Conservation (phyloP, 495 filamentous ascomycete genomes). For the Aspergillus sclerotiicarbonarius region DNA sequence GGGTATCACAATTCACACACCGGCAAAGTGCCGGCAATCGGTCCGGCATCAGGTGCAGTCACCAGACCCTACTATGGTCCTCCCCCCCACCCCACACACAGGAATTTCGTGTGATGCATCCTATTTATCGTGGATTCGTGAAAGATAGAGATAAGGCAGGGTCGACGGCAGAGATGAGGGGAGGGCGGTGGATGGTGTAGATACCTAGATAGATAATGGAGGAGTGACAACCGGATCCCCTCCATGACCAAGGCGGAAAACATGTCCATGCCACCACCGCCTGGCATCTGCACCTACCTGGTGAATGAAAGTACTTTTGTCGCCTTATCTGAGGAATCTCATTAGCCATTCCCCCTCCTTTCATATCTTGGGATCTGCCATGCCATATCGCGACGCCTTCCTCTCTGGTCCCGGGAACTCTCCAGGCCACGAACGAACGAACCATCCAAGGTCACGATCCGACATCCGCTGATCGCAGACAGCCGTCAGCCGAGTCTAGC, state of each 20-base stretch:
- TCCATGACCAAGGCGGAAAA: not conserved
- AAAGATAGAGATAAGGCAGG: not conserved
- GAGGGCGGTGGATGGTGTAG: not conserved
- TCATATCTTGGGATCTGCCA: conserved; percentile 2
- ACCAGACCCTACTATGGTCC: not conserved
- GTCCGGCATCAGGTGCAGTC: conserved; percentile 21
- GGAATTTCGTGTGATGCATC: too few relatives aligned
- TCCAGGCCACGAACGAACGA: conserved; percentile 6
- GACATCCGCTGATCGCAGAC: conserved; percentile 20
- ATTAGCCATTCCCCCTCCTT: conserved; percentile 9
- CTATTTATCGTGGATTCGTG: too few relatives aligned
- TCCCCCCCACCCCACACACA: not conserved
- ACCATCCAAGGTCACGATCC: conserved; percentile 14
- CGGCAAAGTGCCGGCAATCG: conserved; percentile 19
- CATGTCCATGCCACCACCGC: not conserved
- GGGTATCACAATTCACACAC: not conserved
- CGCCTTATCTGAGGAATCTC: conserved; percentile 13
- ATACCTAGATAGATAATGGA: not conserved
- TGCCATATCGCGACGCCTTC: conserved; percentile 1
- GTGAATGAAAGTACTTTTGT: not conserved
- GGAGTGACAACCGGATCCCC: not conserved
- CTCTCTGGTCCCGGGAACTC: conserved; percentile 10
- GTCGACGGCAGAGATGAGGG: not conserved
- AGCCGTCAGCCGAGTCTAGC: conserved; percentile 16
- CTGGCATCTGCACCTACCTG: conserved; percentile 1